Base-by-base conservation (phyloP, 2,329 filamentous ascomycete species). In the Sporothrix humicola region DNA sequence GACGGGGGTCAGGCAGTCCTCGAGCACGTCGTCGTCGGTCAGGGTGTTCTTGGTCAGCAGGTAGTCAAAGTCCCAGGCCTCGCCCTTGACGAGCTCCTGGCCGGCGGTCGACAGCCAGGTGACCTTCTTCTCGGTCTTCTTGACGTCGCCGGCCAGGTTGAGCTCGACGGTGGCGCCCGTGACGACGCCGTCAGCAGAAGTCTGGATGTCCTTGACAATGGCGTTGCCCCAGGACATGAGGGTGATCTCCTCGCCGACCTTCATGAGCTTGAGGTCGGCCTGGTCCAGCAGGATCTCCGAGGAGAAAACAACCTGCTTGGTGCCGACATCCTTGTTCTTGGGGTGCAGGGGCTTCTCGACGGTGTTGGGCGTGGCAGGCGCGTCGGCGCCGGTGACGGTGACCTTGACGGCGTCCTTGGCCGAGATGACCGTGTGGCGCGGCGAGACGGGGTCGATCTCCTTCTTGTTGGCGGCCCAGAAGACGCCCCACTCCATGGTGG, bases 211-310 rank as follows among this genome's bases (percentile, higher is more conserved):
- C 72, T 90, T 89, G 31, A 96, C 92, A 77, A 94, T 89, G 13
- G 92, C 93, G 79, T 97, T 97, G 78, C 95, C 96, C 95, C 95
- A 98, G 81, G 92, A 92, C 95, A 98, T 98, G 58, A 98, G 87
- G 0, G 95, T 98, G 79, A 98, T 93, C 82, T 98, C 95, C 84
- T 98, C 95, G 79, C 92, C 91, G 74, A 92, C 87, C 78, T 90
- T 92, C 83, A 98, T 97, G 37, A 88, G 88, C 81, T 91, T 91
- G 75, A 92, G 93, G 79, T 98, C 95, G 63, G 87, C 92, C 83
- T 98, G 95, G 80, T 98, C 95, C 71, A 98, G 85, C 75, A 96
- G 85, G 77, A 98, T 86, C 75, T 90, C 87, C 73, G 88, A 87
- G 80, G 92, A 93, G 81, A 91, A 97, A 37, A 89, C 87, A 5